Conservation (phyloP, 2,329 filamentous ascomycete species). For the Mariannaea elegans region DNA sequence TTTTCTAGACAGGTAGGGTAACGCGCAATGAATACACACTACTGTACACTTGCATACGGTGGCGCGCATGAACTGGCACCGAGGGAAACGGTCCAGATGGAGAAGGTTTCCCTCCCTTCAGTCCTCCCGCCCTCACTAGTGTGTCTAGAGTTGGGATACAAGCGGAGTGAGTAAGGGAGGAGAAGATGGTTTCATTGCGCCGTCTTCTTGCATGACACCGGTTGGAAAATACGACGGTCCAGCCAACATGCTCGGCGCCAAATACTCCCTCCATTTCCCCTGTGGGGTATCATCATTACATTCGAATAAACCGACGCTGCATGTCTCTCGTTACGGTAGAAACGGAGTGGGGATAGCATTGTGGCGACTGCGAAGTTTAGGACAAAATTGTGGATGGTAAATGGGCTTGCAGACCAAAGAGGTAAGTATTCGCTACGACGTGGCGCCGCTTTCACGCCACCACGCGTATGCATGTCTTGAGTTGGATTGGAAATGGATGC, state of each 20-base stretch:
- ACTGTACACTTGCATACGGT: neutral
- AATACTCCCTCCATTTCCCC: neutral
- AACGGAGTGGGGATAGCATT: neutral
- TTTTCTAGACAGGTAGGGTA: too few species aligned
- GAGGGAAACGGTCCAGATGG: conserved; percentile 8
- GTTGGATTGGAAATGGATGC: conserved; percentile 4
- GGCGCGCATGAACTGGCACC: conserved; percentile 15
- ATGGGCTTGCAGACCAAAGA: conserved; percentile 4
- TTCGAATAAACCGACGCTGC: neutral
- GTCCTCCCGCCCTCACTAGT: neutral
- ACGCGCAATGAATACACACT: neutral
- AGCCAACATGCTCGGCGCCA: neutral
- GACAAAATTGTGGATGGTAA: neutral
- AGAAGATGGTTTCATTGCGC: conserved; percentile 13
- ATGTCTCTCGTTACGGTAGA: conserved; percentile 13
- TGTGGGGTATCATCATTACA: conserved; percentile 3
- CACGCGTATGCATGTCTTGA: neutral
- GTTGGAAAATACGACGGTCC: neutral
- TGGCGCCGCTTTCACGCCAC: conserved; percentile 16
- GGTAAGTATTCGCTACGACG: neutral
- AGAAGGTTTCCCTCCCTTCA: conserved; percentile 10
- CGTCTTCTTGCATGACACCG: conserved; percentile 15
- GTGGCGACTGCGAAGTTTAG: neutral
- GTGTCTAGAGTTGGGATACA: too few species aligned
- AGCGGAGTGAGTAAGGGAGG: conserved; percentile 1